Evolutionary conservation across 768 basidiomycete species (phyloP).

Genomic region (Rubroboletus pulcherrimus): DNA sequence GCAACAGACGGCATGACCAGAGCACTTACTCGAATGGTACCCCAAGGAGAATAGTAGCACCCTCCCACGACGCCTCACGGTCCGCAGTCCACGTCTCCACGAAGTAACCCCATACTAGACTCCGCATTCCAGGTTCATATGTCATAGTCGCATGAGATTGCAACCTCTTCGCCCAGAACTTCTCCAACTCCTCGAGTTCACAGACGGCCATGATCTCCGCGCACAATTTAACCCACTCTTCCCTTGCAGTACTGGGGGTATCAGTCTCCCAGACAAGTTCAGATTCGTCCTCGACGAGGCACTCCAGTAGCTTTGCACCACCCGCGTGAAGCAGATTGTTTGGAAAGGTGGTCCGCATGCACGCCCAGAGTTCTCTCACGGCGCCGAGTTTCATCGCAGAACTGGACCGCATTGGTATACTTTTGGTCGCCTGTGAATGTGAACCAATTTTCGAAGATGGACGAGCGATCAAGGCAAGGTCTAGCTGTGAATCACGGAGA

Average conservation of each 20-base stretch:
- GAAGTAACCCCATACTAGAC: slow-evolving; percentile 55
- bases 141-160: slow-evolving; percentile 21
- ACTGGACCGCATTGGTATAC: slow-evolving; percentile 30
- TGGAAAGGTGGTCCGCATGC: slow-evolving; percentile 43
- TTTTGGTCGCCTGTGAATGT: slow-evolving; percentile 7
- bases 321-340: slow-evolving; percentile 38
- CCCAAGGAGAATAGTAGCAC: slow-evolving; percentile 46
- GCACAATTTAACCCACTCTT: slow-evolving; percentile 59
- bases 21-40: slow-evolving; percentile 60
- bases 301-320: slow-evolving; percentile 44
- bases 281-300: slow-evolving; percentile 46
- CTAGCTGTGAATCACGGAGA: slow-evolving; percentile 43
- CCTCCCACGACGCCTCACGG: slow-evolving; percentile 48
- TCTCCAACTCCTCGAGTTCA: slow-evolving; percentile 43
- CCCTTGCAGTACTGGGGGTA: slow-evolving; percentile 41
- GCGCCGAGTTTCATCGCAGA: slow-evolving; percentile 54
- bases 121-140: slow-evolving; percentile 42
- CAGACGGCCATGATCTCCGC: slow-evolving; percentile 50
- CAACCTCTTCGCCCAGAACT: slow-evolving; percentile 46
- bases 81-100: slow-evolving; percentile 53
- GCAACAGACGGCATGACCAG: background rate
- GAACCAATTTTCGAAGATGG: slow-evolving; percentile 9
- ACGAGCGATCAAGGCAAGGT: slow-evolving; percentile 34
- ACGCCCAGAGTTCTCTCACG: slow-evolving; percentile 56
- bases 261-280: slow-evolving; percentile 44